Percentiles rank a stretch among this genome's conserved stretches.
Evolutionary conservation across 805 yeast genomes (phyloP).

Genomic region (Debaryomyces maramus): DNA sequence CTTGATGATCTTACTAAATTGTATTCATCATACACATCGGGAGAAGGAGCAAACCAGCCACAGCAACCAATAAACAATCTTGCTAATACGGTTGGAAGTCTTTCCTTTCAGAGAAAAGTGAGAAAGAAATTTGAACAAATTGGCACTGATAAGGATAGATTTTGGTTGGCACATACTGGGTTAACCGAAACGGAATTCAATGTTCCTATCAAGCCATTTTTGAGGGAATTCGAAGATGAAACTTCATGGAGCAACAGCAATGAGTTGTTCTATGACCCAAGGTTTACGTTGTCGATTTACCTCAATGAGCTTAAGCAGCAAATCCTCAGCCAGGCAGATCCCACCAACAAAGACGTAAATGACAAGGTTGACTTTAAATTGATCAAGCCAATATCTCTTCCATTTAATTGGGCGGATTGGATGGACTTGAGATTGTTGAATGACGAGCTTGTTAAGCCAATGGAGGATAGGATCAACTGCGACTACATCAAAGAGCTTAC

Average conservation of each 20-base stretch:
- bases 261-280: conserved; percentile 48
- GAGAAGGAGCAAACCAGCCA: not conserved
- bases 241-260: conserved; percentile 20
- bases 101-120: conserved; percentile 17
- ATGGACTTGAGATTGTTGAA: conserved; percentile 46
- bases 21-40: conserved; percentile 1
- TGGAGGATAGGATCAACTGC: conserved; percentile 21
- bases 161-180: conserved; percentile 25
- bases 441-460: conserved; percentile 19
- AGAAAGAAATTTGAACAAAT: conserved; percentile 13
- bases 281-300: conserved; percentile 53
- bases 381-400: conserved; percentile 18
- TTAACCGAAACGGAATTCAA: conserved; percentile 16
- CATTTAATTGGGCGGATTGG: conserved; percentile 59
- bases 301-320: conserved; percentile 37
- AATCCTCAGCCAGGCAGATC: conserved; percentile 3
- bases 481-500: conserved; percentile 16
- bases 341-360: conserved; percentile 3
- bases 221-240: conserved; percentile 8
- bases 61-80: conserved; percentile 1
- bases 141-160: conserved; percentile 17
- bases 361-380: conserved; percentile 9
- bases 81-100: not conserved
- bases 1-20: conserved; percentile 2
- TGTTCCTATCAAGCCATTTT: conserved; percentile 12